Evolutionary conservation across 2,329 filamentous ascomycete species (phyloP), one percentile per base, ranked within the genome.

Genomic region (Karstenula rhodostoma): DNA sequence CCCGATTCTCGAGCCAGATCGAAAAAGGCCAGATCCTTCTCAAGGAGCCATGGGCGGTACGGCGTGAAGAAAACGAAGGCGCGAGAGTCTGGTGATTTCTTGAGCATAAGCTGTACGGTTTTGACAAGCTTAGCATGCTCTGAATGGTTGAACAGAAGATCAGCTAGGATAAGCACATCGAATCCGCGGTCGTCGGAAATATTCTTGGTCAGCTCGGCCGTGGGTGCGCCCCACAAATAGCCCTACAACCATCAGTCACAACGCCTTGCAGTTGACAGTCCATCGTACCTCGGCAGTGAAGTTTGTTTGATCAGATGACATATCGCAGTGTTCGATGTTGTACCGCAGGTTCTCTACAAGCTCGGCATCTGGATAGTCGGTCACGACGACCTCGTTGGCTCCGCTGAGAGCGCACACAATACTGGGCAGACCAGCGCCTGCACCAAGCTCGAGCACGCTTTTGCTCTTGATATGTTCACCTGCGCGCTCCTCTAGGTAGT

Each of bases 61-160:
- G 92, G 94, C 0, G 94, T 96, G 81, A 97, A 98, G 77, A 97
- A 96, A 8, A 97, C 93, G 69, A 94, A 86, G 2, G 93, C 93
- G 56, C 84, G 84, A 51, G 89, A 87, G 1, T 81, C 81, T 3
- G 76, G 69, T 3, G 80, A 77, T 62, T 80, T 83, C 67, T 84
- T 86, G 70, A 97, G 78, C 17, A 90, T 91, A 72, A 85, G 75
- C 70, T 85, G 82, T 61, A 97, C 86, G 4, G 90, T 93, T 65
- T 86, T 84, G 65, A 96, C 83, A 61, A 97, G 83, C 71, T 92
- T 93, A 1, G 79, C 82, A 73, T 97, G 94, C 80, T 97, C 93
- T 4, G 89, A 90, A 76, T 97, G 93, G 61, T 95, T 92, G 81
- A 97, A 98, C 3, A 97, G 84, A 52, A 97, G 84, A 76, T 97